phyloP scores from a whole-genome alignment of 352 stramenopile species.

The Pythium vanterpoolii region DNA sequence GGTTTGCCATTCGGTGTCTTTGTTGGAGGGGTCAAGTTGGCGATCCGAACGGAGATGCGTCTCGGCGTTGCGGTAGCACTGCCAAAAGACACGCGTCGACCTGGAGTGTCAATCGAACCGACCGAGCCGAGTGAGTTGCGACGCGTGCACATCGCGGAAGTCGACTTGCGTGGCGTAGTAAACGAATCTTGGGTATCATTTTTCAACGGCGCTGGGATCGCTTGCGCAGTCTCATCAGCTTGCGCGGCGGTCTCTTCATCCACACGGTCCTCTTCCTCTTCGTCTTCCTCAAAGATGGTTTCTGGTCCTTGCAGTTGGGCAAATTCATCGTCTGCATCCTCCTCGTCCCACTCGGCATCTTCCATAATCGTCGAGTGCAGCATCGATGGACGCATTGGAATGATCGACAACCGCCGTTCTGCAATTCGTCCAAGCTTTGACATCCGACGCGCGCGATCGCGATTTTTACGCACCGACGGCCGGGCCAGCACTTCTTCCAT shows the following conservation, averaged over 20 bases:
- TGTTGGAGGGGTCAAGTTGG: not conserved
- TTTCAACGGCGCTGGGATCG: not conserved
- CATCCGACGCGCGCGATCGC: slow-evolving; percentile 51
- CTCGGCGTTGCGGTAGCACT: not conserved
- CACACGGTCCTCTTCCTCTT: not conserved
- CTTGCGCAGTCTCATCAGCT: not conserved
- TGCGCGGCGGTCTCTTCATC: not conserved
- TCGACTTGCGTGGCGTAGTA: slow-evolving; percentile 13
- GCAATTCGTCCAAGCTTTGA: slow-evolving; percentile 61
- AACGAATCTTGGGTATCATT: not conserved
- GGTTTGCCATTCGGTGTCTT: not conserved
- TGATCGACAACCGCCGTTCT: slow-evolving; percentile 43
- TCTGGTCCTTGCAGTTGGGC: not conserved
- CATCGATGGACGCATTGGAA: slow-evolving; percentile 37
- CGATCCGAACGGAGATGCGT: not conserved
- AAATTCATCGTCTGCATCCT: slow-evolving; percentile 31
- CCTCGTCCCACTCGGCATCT: slow-evolving; percentile 46
- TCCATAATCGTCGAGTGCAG: slow-evolving; percentile 36
- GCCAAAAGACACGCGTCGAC: not conserved
- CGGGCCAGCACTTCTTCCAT: slow-evolving; percentile 72
- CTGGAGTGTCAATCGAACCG: not conserved
- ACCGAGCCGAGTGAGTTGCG: slow-evolving; percentile 21
- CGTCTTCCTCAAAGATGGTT: slow-evolving; percentile 5
- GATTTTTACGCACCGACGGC: slow-evolving; percentile 55
- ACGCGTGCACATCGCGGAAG: not conserved